Percentiles rank a stretch among this genome's conserved stretches.
These are phyloP conservation scores for Penicillium sp. DNA, from an alignment of 2,329 filamentous ascomycete genomes.

Conservation along the genomic window DNA sequence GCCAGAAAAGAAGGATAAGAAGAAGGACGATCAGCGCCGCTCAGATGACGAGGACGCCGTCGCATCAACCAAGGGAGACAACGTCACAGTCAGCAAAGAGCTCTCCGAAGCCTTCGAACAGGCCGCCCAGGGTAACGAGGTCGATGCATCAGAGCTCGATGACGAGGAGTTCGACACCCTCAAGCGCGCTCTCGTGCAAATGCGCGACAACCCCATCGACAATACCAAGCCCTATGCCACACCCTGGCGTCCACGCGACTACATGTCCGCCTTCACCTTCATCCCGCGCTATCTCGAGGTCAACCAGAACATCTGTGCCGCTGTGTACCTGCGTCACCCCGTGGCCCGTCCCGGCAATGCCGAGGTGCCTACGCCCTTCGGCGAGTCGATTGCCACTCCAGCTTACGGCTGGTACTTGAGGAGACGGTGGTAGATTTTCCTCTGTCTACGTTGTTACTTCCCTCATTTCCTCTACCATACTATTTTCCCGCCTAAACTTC, in stretches of 20 bases:
- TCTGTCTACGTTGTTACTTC: conserved; percentile 9
- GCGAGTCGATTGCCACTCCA: conserved; percentile 65
- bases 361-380: conserved; percentile 82
- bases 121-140: conserved; percentile 29
- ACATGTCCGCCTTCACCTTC: conserved; percentile 89
- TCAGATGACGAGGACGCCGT: conserved; percentile 8
- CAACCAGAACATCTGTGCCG: conserved; percentile 93
- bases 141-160: conserved; percentile 48
- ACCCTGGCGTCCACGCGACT: conserved; percentile 82
- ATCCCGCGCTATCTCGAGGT: conserved; percentile 95
- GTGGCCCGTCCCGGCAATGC: conserved; percentile 76
- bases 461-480: conserved; percentile 22
- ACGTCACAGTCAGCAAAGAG: conserved; percentile 25
- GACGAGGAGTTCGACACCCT: conserved; percentile 47
- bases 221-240: conserved; percentile 77
- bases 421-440: conserved; percentile 57
- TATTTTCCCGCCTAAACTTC: conserved; percentile 7
- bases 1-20: conserved; percentile 19
- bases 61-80: conserved; percentile 15
- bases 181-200: conserved; percentile 57
- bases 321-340: conserved; percentile 90
- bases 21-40: conserved; percentile 14
- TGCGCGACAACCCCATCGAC: conserved; percentile 74
- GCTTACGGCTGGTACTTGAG: conserved; percentile 94
- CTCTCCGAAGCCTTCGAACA: conserved; percentile 36